These are phyloP conservation scores for Entomortierella chlamydospora DNA, from an alignment of 192 early-diverging fungal genomes.

Conservation along the genomic window DNA sequence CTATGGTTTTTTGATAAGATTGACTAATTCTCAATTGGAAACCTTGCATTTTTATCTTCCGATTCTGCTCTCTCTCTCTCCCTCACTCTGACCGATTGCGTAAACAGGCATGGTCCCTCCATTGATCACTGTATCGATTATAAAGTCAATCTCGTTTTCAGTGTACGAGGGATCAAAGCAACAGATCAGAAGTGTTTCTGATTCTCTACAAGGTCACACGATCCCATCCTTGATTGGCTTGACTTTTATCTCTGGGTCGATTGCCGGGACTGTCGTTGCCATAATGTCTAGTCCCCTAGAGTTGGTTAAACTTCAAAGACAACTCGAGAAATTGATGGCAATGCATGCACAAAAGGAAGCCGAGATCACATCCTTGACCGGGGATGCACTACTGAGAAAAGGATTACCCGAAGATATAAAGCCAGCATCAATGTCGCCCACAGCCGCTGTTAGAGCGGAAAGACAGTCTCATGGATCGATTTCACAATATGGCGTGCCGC, in stretches of 20 bases:
- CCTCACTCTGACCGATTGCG: too few species aligned
- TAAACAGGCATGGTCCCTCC: conserved; percentile 76
- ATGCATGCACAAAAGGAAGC: conserved; percentile 61
- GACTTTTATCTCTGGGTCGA: conserved; percentile 65
- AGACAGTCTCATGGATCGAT: conserved; percentile 37
- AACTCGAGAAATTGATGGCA: conserved; percentile 71
- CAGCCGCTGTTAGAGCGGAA: conserved; percentile 5
- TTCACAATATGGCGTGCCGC: conserved; percentile 18
- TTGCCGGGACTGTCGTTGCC: conserved; percentile 75
- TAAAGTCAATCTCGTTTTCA: conserved; percentile 92
- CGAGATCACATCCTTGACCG: conserved; percentile 53
- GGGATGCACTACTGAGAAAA: conserved; percentile 32
- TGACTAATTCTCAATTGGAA: neutral
- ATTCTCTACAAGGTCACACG: conserved; percentile 44
- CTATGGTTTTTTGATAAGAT: neutral
- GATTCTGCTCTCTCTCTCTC: too few species aligned
- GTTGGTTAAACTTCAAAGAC: conserved; percentile 81
- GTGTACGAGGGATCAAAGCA: conserved; percentile 84
- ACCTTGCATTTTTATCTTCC: too few species aligned
- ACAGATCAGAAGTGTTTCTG: conserved; percentile 55
- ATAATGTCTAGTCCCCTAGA: conserved; percentile 80
- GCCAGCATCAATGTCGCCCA: neutral
- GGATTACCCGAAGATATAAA: conserved; percentile 39
- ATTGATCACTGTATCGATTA: conserved; percentile 82
- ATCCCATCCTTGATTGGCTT: conserved; percentile 58